phyloP scores from a whole-genome alignment of 805 yeast genomes.

The Osmozyma mogii region DNA sequence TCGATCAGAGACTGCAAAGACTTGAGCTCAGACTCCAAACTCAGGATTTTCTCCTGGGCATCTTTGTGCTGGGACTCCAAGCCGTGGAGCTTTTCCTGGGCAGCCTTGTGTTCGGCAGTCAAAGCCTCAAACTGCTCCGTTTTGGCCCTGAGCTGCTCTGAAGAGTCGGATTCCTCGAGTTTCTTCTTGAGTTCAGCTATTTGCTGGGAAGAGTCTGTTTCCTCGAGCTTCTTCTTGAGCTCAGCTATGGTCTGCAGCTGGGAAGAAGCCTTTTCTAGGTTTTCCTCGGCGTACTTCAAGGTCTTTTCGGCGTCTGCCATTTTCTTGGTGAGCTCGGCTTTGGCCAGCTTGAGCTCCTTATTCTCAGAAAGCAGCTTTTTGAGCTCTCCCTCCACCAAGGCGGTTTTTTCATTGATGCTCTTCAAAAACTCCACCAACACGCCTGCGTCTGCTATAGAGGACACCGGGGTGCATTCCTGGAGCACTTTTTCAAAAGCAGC shows the following conservation, averaged over 20 bases:
- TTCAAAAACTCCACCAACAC: slow-evolving; percentile 61
- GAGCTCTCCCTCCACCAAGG: slow-evolving; percentile 59
- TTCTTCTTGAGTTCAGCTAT: background rate
- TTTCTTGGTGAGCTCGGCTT: slow-evolving; percentile 7
- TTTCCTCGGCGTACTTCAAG: slow-evolving; percentile 10
- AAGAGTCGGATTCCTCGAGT: background rate
- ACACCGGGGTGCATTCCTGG: slow-evolving; percentile 74
- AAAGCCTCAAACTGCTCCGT: background rate
- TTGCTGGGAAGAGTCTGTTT: no score
- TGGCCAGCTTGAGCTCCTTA: slow-evolving; percentile 5
- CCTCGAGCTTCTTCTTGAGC: background rate
- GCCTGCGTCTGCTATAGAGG: slow-evolving; percentile 65
- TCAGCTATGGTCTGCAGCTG: no score
- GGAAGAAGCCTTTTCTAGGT: no score
- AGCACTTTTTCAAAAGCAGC: slow-evolving; percentile 59
- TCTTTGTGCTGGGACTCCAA: no score
- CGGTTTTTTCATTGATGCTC: slow-evolving; percentile 52
- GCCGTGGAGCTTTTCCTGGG: background rate
- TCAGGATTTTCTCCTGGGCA: no score
- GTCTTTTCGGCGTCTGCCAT: slow-evolving; percentile 9
- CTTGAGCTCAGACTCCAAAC: no score
- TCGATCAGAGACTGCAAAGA: no score
- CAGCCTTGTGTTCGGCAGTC: background rate
- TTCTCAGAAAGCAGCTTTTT: slow-evolving; percentile 35
- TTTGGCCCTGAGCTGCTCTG: no score